These are phyloP conservation scores for Aphanomyces stellatus DNA, from an alignment of 352 stramenopile genomes.

Conservation along the genomic window DNA sequence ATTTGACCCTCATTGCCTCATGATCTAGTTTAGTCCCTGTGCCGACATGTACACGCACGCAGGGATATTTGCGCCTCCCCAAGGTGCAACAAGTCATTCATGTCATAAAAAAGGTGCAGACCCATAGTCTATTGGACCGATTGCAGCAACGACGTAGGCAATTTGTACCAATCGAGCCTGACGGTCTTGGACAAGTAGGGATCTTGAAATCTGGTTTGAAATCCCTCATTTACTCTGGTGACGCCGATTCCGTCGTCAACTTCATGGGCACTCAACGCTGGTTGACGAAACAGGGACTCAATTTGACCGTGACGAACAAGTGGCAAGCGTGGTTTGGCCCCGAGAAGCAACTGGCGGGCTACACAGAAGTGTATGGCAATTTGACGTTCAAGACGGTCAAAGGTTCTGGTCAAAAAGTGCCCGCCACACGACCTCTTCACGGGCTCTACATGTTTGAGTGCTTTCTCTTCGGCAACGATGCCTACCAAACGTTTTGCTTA, in stretches of 20 bases:
- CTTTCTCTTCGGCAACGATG: conserved; percentile 9
- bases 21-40: conserved; percentile 32
- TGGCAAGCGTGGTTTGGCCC: conserved; percentile 50
- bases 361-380: conserved; percentile 71
- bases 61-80: conserved; percentile 39
- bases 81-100: conserved; percentile 55
- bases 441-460: conserved; percentile 20
- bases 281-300: conserved; percentile 48
- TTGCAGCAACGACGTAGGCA: conserved; percentile 50
- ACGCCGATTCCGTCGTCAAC: conserved; percentile 63
- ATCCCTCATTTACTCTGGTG: conserved; percentile 56
- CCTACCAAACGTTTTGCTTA: too few relatives aligned
- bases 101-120: too few relatives aligned
- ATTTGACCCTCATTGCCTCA: too few relatives aligned
- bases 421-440: conserved; percentile 15
- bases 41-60: conserved; percentile 32
- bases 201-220: conserved; percentile 35
- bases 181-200: conserved; percentile 57
- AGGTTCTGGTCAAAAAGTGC: conserved; percentile 86
- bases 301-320: conserved; percentile 29
- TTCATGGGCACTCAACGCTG: conserved; percentile 59
- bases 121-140: conserved; percentile 38
- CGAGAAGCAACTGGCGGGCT: conserved; percentile 69
- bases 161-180: conserved; percentile 37
- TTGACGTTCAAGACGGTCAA: conserved; percentile 88